A percentile compares a stretch with the other conserved stretches of the same genome.
phyloP scores from a whole-genome alignment of 768 basidiomycete genomes.

The Antrodiella citrinella region DNA sequence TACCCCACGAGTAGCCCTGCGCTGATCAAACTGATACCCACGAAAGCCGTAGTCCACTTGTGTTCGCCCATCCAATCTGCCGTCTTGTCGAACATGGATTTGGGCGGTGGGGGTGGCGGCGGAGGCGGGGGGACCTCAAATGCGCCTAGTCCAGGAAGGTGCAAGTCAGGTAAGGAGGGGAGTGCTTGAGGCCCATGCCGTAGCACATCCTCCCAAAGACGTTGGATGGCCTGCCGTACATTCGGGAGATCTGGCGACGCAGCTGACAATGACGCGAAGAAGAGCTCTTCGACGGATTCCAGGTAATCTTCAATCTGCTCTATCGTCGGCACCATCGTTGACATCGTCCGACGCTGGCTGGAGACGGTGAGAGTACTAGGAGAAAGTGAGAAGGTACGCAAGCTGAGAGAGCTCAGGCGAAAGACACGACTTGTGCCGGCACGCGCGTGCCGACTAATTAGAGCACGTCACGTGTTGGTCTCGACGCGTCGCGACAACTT shows the following conservation, averaged over 20 bases:
- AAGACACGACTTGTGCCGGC: neutral
- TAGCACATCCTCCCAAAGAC: conserved; percentile 71
- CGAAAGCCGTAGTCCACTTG: conserved; percentile 51
- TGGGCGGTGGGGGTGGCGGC: conserved; percentile 49
- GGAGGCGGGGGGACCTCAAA: conserved; percentile 63
- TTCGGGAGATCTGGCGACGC: conserved; percentile 55
- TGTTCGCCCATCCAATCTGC: conserved; percentile 47
- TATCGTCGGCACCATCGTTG: conserved; percentile 24
- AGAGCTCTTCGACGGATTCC: conserved; percentile 52
- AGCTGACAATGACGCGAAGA: conserved; percentile 46
- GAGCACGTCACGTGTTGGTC: neutral
- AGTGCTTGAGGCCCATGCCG: conserved; percentile 63
- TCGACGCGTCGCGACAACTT: neutral
- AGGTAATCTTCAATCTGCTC: conserved; percentile 70
- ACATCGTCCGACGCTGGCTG: conserved; percentile 7
- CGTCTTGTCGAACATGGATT: conserved; percentile 37
- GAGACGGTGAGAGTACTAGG: neutral
- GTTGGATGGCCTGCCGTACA: conserved; percentile 56
- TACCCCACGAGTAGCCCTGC: conserved; percentile 57
- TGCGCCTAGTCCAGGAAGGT: conserved; percentile 56
- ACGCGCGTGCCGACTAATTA: neutral
- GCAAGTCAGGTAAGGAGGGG: conserved; percentile 40
- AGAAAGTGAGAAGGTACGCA: neutral
- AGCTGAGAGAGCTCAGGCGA: no score
- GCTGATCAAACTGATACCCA: conserved; percentile 52